Conservation (phyloP, 768 basidiomycete species). For the Boletus coccyginus region DNA sequence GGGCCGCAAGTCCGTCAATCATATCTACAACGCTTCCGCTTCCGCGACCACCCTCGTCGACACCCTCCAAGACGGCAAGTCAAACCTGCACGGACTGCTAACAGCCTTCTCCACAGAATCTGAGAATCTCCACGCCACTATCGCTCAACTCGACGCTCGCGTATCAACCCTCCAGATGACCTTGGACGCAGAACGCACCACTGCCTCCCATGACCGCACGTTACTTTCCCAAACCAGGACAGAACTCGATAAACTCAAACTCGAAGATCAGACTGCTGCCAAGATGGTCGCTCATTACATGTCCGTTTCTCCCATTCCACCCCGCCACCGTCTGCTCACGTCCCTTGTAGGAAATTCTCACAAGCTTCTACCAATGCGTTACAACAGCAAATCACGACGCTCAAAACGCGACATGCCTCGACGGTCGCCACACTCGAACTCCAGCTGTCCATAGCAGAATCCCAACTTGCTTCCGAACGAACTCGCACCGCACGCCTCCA, state of each 20-base stretch:
- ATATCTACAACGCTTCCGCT: background rate
- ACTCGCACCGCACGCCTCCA: slow-evolving; percentile 49
- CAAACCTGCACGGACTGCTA: slow-evolving; percentile 46
- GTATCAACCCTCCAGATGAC: slow-evolving; percentile 41
- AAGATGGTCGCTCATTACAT: slow-evolving; percentile 86
- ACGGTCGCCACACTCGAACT: slow-evolving; percentile 55
- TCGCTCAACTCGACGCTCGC: slow-evolving; percentile 42
- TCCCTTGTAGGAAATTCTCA: slow-evolving; percentile 68
- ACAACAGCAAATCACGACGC: slow-evolving; percentile 54
- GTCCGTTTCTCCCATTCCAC: slow-evolving; percentile 40
- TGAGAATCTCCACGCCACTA: slow-evolving; percentile 43
- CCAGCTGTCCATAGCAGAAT: slow-evolving; percentile 45
- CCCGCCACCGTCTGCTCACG: background rate
- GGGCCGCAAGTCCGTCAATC: slow-evolving; percentile 34
- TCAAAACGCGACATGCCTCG: slow-evolving; percentile 61
- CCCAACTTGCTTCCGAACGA: slow-evolving; percentile 43
- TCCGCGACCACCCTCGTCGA: slow-evolving; percentile 24
- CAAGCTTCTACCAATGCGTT: slow-evolving; percentile 69
- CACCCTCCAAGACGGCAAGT: slow-evolving; percentile 47
- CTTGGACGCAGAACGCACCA: slow-evolving; percentile 45
- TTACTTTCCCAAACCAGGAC: slow-evolving; percentile 46
- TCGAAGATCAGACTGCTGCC: slow-evolving; percentile 73
- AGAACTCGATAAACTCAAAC: slow-evolving; percentile 52
- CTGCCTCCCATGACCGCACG: slow-evolving; percentile 39
- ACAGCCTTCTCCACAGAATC: slow-evolving; percentile 49